Evolutionary conservation across 148 eudicot species (phyloP), one percentile per base, ranked within the genome.

Genomic region (Fagopyrum tataricum): DNA sequence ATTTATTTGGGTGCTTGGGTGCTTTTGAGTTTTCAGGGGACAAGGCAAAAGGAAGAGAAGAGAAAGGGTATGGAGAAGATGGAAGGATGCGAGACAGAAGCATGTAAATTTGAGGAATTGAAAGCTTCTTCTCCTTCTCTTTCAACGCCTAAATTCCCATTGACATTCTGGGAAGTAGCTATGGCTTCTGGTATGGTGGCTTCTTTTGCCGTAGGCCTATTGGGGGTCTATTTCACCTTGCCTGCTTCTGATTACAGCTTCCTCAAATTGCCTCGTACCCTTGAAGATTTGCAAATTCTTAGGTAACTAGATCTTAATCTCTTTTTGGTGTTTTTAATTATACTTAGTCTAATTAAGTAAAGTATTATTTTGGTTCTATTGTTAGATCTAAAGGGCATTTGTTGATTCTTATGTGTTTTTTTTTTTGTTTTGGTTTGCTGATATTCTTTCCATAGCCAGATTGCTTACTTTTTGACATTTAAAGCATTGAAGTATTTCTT

Each of bases 241-340:
- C 98, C 98, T 3, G 86, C 84, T 56, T 91, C 97, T 55, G 98
- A 94, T 87, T 94, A 94, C 80, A 89, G 93, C 82, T 94, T 94
- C 84, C 96, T 94, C 69, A 94, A 94, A 85, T 85, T 94, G 44
- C 98, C 98, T 58, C 88, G 86, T 24, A 81, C 75, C 61, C 85
- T 91, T 31, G 80, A 91, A 71, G 98, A 94, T 72, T 82, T 94
- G 72, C 97, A 88, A 74, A 83, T 91, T 74, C 91, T 94, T 71
- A 86, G 88, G 98, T 94, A 83, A 40, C 44, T 6, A 49, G 55
- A 49, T 49, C 55, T 49, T 6, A 49, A 15, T 49, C n/a, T 48
- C 55, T 14, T 49, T 49, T 49, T 49, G 55, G n/a, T 46, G 11
- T 46, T 11, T 46, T 46, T 11, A 46, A 46, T 2, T 8, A 46